Conservation (phyloP, 345 rosid genomes). For the Salix suchowensis region DNA sequence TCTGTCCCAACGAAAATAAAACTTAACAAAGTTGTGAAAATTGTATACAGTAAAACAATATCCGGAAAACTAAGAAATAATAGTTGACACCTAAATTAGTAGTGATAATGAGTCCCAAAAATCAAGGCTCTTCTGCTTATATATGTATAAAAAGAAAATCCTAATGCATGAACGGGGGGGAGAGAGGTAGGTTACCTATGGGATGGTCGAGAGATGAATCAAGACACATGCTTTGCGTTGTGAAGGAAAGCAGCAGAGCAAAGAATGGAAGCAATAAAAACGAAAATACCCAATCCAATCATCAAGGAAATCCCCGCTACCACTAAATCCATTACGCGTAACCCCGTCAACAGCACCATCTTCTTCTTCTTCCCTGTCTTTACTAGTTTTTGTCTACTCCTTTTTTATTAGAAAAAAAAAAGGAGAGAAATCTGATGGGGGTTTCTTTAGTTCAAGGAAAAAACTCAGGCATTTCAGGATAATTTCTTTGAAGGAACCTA, state of each 20-base stretch:
- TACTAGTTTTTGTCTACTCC: neutral
- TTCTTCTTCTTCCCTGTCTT: neutral
- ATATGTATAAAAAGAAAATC: too few relatives aligned
- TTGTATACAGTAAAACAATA: too few relatives aligned
- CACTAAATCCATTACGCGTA: constrained; percentile 54
- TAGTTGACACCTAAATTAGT: too few relatives aligned
- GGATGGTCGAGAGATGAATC: neutral
- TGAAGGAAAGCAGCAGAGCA: constrained; percentile 78
- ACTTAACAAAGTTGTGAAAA: too few relatives aligned
- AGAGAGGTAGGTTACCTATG: neutral
- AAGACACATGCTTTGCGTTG: constrained; percentile 51
- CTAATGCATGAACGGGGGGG: too few relatives aligned
- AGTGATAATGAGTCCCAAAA: too few relatives aligned
- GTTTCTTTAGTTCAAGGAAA: neutral
- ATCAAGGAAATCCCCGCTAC: constrained; percentile 73
- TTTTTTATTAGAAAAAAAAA: too few relatives aligned
- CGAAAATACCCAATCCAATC: constrained; percentile 70
- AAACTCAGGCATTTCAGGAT: neutral
- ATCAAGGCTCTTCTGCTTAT: too few relatives aligned
- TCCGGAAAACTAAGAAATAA: too few relatives aligned
- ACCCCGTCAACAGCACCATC: constrained; percentile 38
- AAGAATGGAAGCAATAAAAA: constrained; percentile 59
- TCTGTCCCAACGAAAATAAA: too few relatives aligned
- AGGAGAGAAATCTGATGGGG: neutral
- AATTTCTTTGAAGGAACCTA: too few relatives aligned